Evolutionary conservation across 2,329 filamentous ascomycete genomes (phyloP), one percentile per base, ranked within the genome.

Genomic region (Fusarium miscanthi): DNA sequence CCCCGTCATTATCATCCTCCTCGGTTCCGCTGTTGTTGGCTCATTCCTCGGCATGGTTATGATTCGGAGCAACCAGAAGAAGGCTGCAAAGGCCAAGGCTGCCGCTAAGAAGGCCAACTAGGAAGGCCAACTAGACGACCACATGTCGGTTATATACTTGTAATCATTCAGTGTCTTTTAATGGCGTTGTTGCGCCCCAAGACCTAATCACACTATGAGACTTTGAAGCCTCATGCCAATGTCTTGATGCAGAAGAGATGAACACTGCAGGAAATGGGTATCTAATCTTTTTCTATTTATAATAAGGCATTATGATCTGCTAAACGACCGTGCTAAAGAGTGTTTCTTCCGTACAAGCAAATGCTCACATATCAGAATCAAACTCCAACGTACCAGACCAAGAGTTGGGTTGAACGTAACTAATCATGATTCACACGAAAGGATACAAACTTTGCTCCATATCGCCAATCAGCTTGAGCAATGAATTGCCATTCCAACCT

Each of bases 1-100:
- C 80, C 96, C 96, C 77, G 95, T 99, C 78, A 97, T 99, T 81
- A 91, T 99, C 76, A 92, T 98, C 72, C 91, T 99, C 51, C 88
- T 99, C 75, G 95, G 92, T 73, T 95, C 92, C 68, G 94, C 96
- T 66, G 94, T 99, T 67, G 95, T 99, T 69, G 96, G 96, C 73
- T 97, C 94, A 68, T 99, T 99, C 87, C 88, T 99, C 76, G 92
- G 93, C 78, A 91, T 97, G 80, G 95, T 99, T 80, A 99, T 99
- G 96, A 98, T 99, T 85, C 91, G 94, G 82, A 98, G 95, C 88
- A 98, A 98, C 87, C 89, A 93, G 82, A 98, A 98, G 90, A 98
- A 96, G 90, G 94, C 94, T 7, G 91, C 94, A 76, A 99, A 98
- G 89, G 92, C 93, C 72, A 95, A 94, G 84, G 92, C 93, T 63